phyloP scores from a whole-genome alignment of 805 yeast genomes.

The Nakazawaea wickerhamii region DNA sequence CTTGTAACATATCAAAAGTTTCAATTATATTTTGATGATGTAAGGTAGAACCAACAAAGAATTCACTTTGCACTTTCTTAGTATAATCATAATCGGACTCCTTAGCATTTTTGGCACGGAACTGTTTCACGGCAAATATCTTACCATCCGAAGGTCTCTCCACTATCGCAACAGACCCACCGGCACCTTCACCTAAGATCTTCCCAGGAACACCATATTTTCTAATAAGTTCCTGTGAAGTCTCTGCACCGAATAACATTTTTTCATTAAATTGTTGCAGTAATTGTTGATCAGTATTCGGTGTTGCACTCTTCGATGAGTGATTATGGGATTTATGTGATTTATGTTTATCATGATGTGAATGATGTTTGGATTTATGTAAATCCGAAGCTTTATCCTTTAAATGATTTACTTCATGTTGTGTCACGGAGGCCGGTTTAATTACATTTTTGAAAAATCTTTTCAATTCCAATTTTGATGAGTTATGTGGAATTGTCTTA shows the following conservation, averaged over 20 bases:
- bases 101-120: slow-evolving; percentile 56
- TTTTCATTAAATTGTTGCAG: slow-evolving; percentile 16
- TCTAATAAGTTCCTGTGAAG: slow-evolving; percentile 37
- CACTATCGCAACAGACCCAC: slow-evolving; percentile 85
- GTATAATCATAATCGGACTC: slow-evolving; percentile 68
- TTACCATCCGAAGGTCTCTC: slow-evolving; percentile 53
- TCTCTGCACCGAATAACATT: slow-evolving; percentile 33
- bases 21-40: slow-evolving; percentile 76
- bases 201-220: slow-evolving; percentile 75
- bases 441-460: slow-evolving; percentile 36
- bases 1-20: slow-evolving; percentile 75
- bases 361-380: slow-evolving; percentile 11
- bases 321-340: too few species aligned
- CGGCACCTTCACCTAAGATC: slow-evolving; percentile 87
- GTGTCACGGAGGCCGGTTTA: slow-evolving; percentile 9
- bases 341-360: slow-evolving; percentile 10
- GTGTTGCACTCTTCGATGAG: slow-evolving; percentile 6
- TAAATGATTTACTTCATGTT: slow-evolving; percentile 13
- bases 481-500: background rate
- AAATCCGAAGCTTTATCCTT: slow-evolving; percentile 16
- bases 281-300: slow-evolving; percentile 2
- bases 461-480: slow-evolving; percentile 29
- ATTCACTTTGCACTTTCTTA: slow-evolving; percentile 77
- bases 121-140: slow-evolving; percentile 82
- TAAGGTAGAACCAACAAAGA: slow-evolving; percentile 70